A percentile compares a stretch with the other conserved stretches of the same genome.
Conservation (phyloP, 2,329 filamentous ascomycete species). For the Sordariomycetes sp. region DNA sequence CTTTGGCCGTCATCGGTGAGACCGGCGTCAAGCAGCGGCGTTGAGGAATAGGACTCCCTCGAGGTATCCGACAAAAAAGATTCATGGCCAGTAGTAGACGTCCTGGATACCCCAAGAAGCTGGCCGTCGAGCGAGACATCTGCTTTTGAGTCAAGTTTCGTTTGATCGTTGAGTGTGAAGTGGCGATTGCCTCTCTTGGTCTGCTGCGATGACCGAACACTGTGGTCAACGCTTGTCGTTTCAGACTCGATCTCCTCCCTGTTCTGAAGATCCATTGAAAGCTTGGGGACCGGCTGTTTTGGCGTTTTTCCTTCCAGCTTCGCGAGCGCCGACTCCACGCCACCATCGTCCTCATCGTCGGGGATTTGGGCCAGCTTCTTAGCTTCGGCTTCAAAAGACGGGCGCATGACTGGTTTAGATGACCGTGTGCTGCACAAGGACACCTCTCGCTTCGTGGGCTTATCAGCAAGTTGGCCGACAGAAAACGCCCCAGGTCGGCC, state of each 20-base stretch:
- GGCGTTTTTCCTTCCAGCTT: constrained; percentile 87
- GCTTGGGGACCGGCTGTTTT: constrained; percentile 14
- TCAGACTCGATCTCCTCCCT: constrained; percentile 10
- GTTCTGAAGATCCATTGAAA: constrained; percentile 2
- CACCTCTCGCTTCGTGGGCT: constrained; percentile 32
- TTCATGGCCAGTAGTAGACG: constrained; percentile 23
- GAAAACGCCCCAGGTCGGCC: constrained; percentile 41
- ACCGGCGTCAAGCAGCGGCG: constrained; percentile 66
- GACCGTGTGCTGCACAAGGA: constrained; percentile 54
- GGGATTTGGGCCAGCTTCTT: constrained; percentile 81
- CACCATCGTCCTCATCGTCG: constrained; percentile 72
- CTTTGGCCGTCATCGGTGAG: constrained; percentile 40
- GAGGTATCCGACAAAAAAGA: constrained; percentile 54
- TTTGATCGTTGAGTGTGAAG: not conserved
- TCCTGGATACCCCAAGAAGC: constrained; percentile 11
- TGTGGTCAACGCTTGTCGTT: constrained; percentile 1
- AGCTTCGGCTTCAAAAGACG: constrained; percentile 83
- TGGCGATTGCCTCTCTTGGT: too few relatives aligned
- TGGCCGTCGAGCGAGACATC: not conserved
- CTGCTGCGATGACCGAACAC: not conserved
- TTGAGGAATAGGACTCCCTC: constrained; percentile 66
- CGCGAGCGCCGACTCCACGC: constrained; percentile 82
- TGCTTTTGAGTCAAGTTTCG: not conserved
- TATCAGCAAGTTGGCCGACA: constrained; percentile 47
- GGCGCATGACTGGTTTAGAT: constrained; percentile 53